Base-by-base conservation (phyloP, 257 asterid species). In the Datura wrightii region DNA sequence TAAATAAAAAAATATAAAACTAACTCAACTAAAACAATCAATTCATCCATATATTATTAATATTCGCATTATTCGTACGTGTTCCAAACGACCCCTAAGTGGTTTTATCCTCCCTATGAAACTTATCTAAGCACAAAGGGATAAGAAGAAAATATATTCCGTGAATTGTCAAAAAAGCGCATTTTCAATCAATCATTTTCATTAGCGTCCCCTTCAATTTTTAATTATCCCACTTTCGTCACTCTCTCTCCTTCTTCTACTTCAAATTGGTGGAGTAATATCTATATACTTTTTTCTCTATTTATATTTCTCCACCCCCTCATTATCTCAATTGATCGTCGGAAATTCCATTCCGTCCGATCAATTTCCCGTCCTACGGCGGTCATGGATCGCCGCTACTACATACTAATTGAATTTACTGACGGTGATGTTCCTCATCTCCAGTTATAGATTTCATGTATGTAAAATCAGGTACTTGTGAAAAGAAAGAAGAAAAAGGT, bases 271-370 rank as follows among this genome's bases (percentile, higher is more conserved):
- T 24, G 31, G 31, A 24, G 31, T 9, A 70, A 70, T 42, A 9
- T 44, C 59, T 5, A 19, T 10, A 10, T 41, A 48, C n/a, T 24
- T 19, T 76, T 48, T 31, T 50, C 46, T 14, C 2, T 65, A 34
- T 65, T 65, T 65, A 34, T 65, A 19, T 13, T 58, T 1, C 37
- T 13, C 1, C 31, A 24, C 42, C 60, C 62, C 62, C 31, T 3
- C 63, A 74, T 74, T 48, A 74, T 74, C 80, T 74, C 41, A 19
- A 74, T 31, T 69, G 83, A 82, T 84, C 85, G 91, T 85, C 92
- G 88, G 91, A 34, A 55, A 52, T 69, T 24, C 54, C 50, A 69
- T 83, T 48, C 71, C 82, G 60, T 66, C 86, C 85, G 87, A 66
- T 83, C 82, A 67, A 54, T 24, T 65, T 37, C 36, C 71, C 5